Percentiles rank a stretch among this genome's conserved stretches.
phyloP scores from a whole-genome alignment of 805 yeast species.

The Aciculoconidium aculeatum region DNA sequence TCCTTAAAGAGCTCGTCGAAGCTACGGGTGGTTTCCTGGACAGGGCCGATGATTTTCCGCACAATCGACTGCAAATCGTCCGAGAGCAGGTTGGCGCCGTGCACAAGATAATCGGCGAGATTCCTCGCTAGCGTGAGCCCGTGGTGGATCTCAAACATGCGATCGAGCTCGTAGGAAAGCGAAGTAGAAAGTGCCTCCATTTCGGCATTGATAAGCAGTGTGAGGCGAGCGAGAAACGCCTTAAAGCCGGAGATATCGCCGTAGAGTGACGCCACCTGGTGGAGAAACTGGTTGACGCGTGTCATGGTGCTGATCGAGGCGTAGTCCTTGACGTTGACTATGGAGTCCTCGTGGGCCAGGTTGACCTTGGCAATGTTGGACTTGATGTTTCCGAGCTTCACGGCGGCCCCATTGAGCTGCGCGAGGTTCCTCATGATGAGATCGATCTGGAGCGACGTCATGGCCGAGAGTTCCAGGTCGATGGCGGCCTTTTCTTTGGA shows the following conservation, averaged over 20 bases:
- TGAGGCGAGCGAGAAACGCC: slow-evolving; percentile 44
- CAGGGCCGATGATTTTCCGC: slow-evolving; percentile 47
- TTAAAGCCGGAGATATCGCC: slow-evolving; percentile 55
- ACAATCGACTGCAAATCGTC: slow-evolving; percentile 68
- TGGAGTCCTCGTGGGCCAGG: slow-evolving; percentile 50
- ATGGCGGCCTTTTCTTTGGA: slow-evolving; percentile 66
- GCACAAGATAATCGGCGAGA: slow-evolving; percentile 66
- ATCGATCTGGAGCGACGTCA: slow-evolving; percentile 60
- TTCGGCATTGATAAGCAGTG: slow-evolving; percentile 45
- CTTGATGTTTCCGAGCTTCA: slow-evolving; percentile 31
- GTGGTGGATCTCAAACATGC: slow-evolving; percentile 63
- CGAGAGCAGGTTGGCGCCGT: slow-evolving; percentile 41
- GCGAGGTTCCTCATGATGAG: slow-evolving; percentile 48
- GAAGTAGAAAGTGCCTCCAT: slow-evolving; percentile 27
- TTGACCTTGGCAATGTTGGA: slow-evolving; percentile 38
- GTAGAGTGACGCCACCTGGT: slow-evolving; percentile 60
- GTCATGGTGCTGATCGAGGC: slow-evolving; percentile 65
- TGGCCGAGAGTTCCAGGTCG: slow-evolving; percentile 68
- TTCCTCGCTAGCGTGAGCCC: slow-evolving; percentile 66
- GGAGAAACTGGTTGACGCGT: slow-evolving; percentile 63
- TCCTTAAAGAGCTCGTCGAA: slow-evolving; percentile 63
- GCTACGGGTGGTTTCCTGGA: slow-evolving; percentile 39
- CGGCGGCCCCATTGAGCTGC: slow-evolving; percentile 41
- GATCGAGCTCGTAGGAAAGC: slow-evolving; percentile 41
- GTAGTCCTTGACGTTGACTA: slow-evolving; percentile 58